phyloP scores from a whole-genome alignment of 345 rosid genomes.

The Combretum micranthum region DNA sequence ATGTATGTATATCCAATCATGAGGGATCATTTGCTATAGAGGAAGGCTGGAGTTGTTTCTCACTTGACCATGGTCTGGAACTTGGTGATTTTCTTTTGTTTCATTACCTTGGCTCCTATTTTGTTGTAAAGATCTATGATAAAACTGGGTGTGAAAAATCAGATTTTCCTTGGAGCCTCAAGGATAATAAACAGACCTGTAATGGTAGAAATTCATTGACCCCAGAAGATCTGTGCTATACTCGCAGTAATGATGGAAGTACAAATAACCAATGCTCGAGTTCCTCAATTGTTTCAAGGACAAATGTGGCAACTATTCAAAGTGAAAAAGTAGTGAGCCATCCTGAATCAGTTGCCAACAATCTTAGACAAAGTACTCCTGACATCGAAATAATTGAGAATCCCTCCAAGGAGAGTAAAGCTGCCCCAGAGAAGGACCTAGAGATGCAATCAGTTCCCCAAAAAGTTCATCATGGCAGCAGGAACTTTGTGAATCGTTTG shows the following conservation, averaged over 20 bases:
- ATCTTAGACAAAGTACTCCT: no score
- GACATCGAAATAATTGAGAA: no score
- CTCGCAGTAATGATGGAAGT: not conserved
- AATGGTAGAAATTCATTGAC: not conserved
- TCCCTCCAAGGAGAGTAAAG: no score
- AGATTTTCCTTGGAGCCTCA: conserved; percentile 9
- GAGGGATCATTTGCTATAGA: conserved; percentile 21
- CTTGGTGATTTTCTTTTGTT: conserved; percentile 32
- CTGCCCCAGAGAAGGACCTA: no score
- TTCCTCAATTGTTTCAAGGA: conserved; percentile 7
- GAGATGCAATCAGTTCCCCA: no score
- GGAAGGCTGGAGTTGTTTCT: conserved; percentile 33
- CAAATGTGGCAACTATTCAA: conserved; percentile 8
- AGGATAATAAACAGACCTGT: conserved; percentile 13
- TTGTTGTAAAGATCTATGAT: conserved; percentile 27
- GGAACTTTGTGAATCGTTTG: not conserved
- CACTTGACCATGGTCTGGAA: conserved; percentile 21
- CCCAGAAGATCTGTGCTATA: conserved; percentile 2
- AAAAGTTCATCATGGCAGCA: no score
- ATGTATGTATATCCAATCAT: conserved; percentile 14
- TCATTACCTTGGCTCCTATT: conserved; percentile 21
- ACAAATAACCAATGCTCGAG: conserved; percentile 6
- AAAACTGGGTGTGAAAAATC: conserved; percentile 26
- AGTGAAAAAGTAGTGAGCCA: not conserved
- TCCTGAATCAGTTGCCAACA: no score